Base-by-base conservation (phyloP, 2,329 filamentous ascomycete genomes). In the Alternaria gaisen region DNA sequence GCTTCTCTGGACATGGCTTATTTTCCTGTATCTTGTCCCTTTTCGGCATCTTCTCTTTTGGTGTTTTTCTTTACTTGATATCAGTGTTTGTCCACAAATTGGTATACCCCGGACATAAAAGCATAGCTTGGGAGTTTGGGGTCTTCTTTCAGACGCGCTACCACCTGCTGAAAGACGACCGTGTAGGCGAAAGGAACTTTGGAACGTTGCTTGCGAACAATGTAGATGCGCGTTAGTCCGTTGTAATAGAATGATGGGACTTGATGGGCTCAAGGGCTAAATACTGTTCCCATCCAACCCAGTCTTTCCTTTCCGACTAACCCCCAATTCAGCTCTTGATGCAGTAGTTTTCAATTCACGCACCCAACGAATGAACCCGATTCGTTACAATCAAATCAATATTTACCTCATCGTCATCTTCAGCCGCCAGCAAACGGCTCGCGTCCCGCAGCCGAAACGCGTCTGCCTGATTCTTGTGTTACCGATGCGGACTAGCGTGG, bases 61-160 rank as follows among this genome's bases (percentile, higher is more conserved):
- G 40, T 3, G 11, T 24, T 12, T 16, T 18, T 18, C 14, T 18
- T 40, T 38, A 1, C 5, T 40, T 40, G n/a, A 4, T n/a, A 20
- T 40, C 9, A 4, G n/a, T 10, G 9, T 36, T 22, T 18, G 54
- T 61, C 58, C 54, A 10, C 58, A 61, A 48, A 61, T 9, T 61
- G 58, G 48, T 42, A 53, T 48, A 44, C 20, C 36, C 28, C 22
- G 54, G 54, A 60, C 58, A 57, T 10, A 53, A 57, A 58, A 50
- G 58, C 58, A 58, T 58, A 43, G 42, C 54, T 56, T 18, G 18
- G 58, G 58, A 42, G 58, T 61, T 55, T 43, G 3, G 38, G 36
- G 22, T 34, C 26, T 26, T 26, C 2, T 16, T 36, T 7, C 5
- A 16, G 5, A n/a, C 12, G 34, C 12, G 34, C 14, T 9, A 28